Evolutionary conservation across 192 early-diverging fungal species (phyloP), one percentile per base, ranked within the genome.

Genomic region (Backusella westeae): DNA sequence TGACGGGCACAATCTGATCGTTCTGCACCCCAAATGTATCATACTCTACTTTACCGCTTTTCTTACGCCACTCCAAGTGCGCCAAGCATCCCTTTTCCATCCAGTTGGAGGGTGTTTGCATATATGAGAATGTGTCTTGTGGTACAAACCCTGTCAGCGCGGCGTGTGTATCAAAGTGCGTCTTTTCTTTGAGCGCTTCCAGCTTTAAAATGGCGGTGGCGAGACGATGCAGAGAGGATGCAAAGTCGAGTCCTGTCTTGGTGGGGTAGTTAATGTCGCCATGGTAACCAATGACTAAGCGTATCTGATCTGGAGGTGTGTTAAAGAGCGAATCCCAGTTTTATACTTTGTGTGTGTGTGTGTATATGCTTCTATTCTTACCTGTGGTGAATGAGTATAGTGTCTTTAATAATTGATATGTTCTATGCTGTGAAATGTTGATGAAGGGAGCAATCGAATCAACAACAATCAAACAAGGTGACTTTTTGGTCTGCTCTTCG

Each of bases 41-140:
- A 44, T 82, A 76, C 36, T 59, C 35, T 0, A 88, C 76, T 69
- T 88, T 87, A 8, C 86, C 86, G 36, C 80, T 83, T 68, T 87
- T 87, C 23, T 80, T 74, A 46, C 82, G 82, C 78, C 86, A 86
- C 71, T 84, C 73, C 6, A 88, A 71, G 14, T 81, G 78, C 3
- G 73, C 77, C 15, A 84, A 26, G 2, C 38, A 77, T 14, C 83
- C 85, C 14, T 34, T 75, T 41, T 67, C 80, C 10, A 75, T 74
- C 36, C 59, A 36, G 59, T 83, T 80, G 1, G 75, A 68, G 0
- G 52, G 71, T 10, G 65, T 67, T 1, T 19, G 67, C 71, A 83
- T 69, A 32, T 83, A 80, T 9, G 75, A 44, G 70, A 85, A 86
- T 4, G 73, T 72, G 21, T 86, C 85, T 41, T 74, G 77, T 5